Conservation (phyloP, 352 stramenopile species). For the Phytophthora citricola region DNA sequence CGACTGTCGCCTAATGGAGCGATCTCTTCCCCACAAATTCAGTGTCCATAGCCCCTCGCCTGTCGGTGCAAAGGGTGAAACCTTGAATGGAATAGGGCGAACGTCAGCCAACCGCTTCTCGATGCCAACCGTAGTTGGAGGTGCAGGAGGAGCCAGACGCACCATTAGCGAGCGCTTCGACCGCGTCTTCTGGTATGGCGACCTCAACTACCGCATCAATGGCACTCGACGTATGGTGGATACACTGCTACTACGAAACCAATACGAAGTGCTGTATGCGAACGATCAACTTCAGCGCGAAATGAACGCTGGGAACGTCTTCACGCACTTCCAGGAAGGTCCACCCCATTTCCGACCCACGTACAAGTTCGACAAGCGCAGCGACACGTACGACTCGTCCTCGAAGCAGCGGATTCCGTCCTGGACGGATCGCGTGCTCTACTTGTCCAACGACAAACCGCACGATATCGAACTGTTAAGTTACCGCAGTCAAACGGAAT, state of each 20-base stretch:
- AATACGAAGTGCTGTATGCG: slow-evolving; percentile 81
- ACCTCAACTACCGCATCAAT: slow-evolving; percentile 96
- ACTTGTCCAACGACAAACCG: slow-evolving; percentile 59
- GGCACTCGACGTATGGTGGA: slow-evolving; percentile 91
- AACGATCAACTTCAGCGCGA: slow-evolving; percentile 93
- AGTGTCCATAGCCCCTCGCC: neutral
- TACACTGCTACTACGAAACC: slow-evolving; percentile 64
- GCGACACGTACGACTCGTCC: slow-evolving; percentile 93
- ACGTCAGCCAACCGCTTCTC: slow-evolving; percentile 43
- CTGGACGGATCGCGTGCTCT: slow-evolving; percentile 97
- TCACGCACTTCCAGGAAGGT: slow-evolving; percentile 91
- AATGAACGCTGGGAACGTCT: slow-evolving; percentile 83
- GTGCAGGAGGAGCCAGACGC: slow-evolving; percentile 17
- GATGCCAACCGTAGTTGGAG: slow-evolving; percentile 14
- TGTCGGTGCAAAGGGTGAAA: neutral
- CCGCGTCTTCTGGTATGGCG: slow-evolving; percentile 93
- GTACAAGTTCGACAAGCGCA: slow-evolving; percentile 97
- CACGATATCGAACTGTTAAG: slow-evolving; percentile 62
- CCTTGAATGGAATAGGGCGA: slow-evolving; percentile 35
- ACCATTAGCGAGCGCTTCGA: slow-evolving; percentile 79
- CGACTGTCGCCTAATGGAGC: slow-evolving; percentile 38
- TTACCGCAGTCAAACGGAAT: slow-evolving; percentile 73
- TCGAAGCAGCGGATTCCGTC: slow-evolving; percentile 95
- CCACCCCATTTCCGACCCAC: slow-evolving; percentile 93
- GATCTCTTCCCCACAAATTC: slow-evolving; percentile 19